A percentile compares a stretch with the other conserved stretches of the same genome.
Conservation (phyloP, 495 filamentous ascomycete genomes). For the Aspergillus ellipticus region DNA sequence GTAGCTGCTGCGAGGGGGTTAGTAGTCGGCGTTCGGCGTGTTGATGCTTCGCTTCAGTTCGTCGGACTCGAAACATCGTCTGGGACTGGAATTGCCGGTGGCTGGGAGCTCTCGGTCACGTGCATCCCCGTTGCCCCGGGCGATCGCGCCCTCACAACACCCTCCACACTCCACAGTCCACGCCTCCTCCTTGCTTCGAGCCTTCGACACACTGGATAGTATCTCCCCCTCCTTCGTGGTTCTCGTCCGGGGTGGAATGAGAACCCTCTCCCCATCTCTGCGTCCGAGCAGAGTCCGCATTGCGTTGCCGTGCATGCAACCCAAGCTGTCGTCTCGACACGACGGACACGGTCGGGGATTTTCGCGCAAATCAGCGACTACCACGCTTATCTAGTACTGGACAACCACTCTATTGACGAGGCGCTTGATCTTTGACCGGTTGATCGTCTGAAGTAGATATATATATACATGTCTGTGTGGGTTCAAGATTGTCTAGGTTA, state of each 20-base stretch:
- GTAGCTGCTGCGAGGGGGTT: slow-evolving; percentile 1
- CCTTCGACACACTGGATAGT: background rate
- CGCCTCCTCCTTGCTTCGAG: background rate
- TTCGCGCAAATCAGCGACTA: background rate
- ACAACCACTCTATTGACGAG: background rate
- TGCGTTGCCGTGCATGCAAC: background rate
- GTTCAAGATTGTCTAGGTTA: too few species aligned
- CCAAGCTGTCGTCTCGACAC: background rate
- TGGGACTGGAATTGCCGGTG: slow-evolving; percentile 18
- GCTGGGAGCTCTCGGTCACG: slow-evolving; percentile 20
- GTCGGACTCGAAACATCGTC: slow-evolving; percentile 10
- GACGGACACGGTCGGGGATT: background rate
- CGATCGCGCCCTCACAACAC: slow-evolving; percentile 17
- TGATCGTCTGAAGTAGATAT: too few species aligned
- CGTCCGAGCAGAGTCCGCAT: background rate
- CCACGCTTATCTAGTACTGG: background rate
- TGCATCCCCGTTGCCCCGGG: slow-evolving; percentile 21
- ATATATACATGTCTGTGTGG: too few species aligned
- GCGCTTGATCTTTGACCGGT: too few species aligned
- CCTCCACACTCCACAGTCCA: background rate
- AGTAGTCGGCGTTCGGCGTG: slow-evolving; percentile 8
- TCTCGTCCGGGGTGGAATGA: background rate
- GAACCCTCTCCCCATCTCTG: too few species aligned
- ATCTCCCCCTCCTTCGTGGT: background rate
- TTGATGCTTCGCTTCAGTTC: slow-evolving; percentile 15